Evolutionary conservation across 2,329 filamentous ascomycete genomes (phyloP).

Genomic region (Apiospora hydei): DNA sequence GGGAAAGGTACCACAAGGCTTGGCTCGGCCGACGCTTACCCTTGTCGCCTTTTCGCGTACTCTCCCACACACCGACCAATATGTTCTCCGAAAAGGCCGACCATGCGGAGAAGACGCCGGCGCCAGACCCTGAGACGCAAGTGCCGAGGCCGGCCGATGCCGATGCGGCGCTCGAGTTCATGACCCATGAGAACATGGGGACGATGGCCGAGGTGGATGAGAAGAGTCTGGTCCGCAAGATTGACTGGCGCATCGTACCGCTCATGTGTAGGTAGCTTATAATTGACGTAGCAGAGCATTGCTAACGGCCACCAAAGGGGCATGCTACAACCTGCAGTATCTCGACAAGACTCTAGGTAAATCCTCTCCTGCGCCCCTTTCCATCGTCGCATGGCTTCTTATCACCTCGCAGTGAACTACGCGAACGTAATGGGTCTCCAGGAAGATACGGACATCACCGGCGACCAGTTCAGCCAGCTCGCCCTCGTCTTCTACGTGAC

Average conservation of each 20-base stretch:
- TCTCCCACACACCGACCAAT: neutral
- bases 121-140: conserved; percentile 18
- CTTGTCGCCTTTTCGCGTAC: neutral
- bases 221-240: conserved; percentile 38
- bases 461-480: conserved; percentile 40
- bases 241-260: conserved; percentile 41
- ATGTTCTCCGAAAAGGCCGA: conserved; percentile 31
- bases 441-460: conserved; percentile 38
- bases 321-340: conserved; percentile 42
- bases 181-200: conserved; percentile 31
- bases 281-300: neutral
- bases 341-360: conserved; percentile 41
- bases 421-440: conserved; percentile 42
- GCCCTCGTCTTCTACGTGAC: conserved; percentile 44
- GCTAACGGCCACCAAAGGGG: conserved; percentile 34
- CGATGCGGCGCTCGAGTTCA: conserved; percentile 36
- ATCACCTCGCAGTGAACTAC: conserved; percentile 36
- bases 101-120: conserved; percentile 22
- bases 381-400: neutral
- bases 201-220: conserved; percentile 35
- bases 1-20: neutral
- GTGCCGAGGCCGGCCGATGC: conserved; percentile 30
- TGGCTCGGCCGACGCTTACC: neutral
- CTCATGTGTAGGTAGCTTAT: conserved; percentile 37
- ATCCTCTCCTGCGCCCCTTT: neutral